phyloP scores from a whole-genome alignment of 2,329 filamentous ascomycete genomes.

The Ceratocystis huliohia region DNA sequence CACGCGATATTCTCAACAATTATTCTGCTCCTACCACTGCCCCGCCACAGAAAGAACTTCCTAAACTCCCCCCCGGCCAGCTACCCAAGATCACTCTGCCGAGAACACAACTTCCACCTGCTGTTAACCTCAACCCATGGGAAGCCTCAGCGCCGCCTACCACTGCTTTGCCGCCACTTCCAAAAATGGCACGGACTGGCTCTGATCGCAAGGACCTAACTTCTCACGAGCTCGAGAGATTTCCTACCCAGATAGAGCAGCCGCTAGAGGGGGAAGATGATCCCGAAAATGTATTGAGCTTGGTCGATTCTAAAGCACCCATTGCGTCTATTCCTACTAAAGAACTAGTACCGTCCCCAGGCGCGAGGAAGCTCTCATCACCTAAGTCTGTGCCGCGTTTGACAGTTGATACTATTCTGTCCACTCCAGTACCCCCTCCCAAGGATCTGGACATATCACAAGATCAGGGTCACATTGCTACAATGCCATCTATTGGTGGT shows the following conservation, averaged over 20 bases:
- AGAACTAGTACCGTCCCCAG: not conserved
- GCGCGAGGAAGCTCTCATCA: not conserved
- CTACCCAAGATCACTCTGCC: not conserved
- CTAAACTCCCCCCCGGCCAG: not conserved
- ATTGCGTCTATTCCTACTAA: not conserved
- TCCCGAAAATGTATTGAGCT: not conserved
- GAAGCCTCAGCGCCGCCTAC: conserved; percentile 10
- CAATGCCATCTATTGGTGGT: not conserved
- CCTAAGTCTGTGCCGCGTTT: not conserved
- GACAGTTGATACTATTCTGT: not conserved
- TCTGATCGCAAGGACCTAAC: not conserved
- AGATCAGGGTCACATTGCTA: not conserved
- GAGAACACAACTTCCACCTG: conserved; percentile 5
- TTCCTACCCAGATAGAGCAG: not conserved
- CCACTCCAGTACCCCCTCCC: not conserved
- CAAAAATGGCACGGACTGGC: not conserved
- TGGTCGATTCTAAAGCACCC: not conserved
- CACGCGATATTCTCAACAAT: not conserved
- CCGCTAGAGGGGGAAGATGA: not conserved
- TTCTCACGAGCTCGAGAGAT: not conserved
- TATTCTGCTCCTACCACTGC: conserved; percentile 1
- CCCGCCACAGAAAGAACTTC: conserved; percentile 6
- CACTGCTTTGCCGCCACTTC: conserved; percentile 11
- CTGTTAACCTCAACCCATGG: not conserved
- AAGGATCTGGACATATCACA: not conserved